Conservation (phyloP, 306 rosid genomes). For the Cucurbita ficifolia region DNA sequence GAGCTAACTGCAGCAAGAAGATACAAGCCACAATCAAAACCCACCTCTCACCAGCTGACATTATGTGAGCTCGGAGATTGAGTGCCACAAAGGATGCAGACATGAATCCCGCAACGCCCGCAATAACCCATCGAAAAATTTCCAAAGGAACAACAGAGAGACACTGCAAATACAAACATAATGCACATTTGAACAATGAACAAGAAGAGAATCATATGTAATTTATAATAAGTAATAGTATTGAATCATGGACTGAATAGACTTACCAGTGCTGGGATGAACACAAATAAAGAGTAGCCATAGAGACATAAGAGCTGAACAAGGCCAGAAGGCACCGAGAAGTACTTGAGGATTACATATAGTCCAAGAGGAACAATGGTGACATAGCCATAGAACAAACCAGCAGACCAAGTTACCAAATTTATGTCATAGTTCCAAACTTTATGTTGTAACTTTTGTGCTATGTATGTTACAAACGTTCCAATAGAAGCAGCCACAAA, state of each 20-base stretch:
- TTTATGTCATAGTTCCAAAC: constrained; percentile 90
- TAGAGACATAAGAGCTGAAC: constrained; percentile 86
- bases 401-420: constrained; percentile 90
- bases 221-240: background rate
- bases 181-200: constrained; percentile 2
- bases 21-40: constrained; percentile 80
- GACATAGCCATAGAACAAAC: constrained; percentile 88
- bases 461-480: constrained; percentile 76
- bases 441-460: constrained; percentile 65
- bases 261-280: constrained; percentile 88
- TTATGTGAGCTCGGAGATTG: constrained; percentile 80
- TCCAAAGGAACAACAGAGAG: constrained; percentile 72
- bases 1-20: constrained; percentile 81
- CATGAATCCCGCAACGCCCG: constrained; percentile 86
- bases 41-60: constrained; percentile 88
- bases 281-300: constrained; percentile 83
- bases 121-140: constrained; percentile 70
- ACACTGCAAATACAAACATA: constrained; percentile 42
- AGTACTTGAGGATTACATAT: constrained; percentile 72
- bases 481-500: constrained; percentile 93
- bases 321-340: constrained; percentile 84
- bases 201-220: background rate
- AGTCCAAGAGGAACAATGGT: constrained; percentile 64
- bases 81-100: constrained; percentile 84
- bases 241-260: background rate